Percentiles rank a stretch among this genome's conserved stretches.
Conservation (phyloP, 176 grass and related monocot genomes). For the Musa schizocarpa region DNA sequence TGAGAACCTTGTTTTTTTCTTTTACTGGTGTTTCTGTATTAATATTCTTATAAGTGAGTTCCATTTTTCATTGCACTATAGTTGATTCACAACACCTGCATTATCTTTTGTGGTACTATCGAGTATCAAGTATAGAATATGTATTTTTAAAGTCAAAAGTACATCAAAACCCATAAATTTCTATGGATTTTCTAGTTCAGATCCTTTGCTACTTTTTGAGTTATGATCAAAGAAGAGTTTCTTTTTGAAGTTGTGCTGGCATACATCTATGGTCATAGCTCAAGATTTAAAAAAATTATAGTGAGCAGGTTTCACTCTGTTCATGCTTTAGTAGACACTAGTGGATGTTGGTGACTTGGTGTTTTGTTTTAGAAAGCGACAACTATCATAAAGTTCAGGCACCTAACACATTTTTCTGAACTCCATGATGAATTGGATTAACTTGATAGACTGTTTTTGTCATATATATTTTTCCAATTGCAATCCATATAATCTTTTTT, state of each 20-base stretch:
- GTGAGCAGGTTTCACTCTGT: neutral
- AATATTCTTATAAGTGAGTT: neutral
- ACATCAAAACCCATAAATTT: neutral
- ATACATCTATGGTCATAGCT: neutral
- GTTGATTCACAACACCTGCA: neutral
- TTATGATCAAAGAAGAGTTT: neutral
- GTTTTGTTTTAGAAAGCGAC: neutral
- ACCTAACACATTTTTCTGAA: neutral
- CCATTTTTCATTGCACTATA: neutral
- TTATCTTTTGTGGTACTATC: neutral
- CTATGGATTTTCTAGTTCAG: neutral
- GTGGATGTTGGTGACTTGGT: neutral
- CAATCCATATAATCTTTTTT: neutral
- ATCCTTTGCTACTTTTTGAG: neutral
- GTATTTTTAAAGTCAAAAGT: neutral
- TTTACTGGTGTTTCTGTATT: neutral
- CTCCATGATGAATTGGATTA: neutral
- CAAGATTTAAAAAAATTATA: neutral
- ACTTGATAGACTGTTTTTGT: no score
- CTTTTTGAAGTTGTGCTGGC: neutral
- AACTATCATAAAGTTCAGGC: neutral
- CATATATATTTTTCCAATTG: no score
- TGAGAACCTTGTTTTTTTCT: no score
- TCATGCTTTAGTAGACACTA: neutral
- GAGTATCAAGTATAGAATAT: neutral